A percentile compares a stretch with the other conserved stretches of the same genome.
These are phyloP conservation scores for Stenocarpella maydis DNA, from an alignment of 2,329 filamentous ascomycete species.

Conservation along the genomic window DNA sequence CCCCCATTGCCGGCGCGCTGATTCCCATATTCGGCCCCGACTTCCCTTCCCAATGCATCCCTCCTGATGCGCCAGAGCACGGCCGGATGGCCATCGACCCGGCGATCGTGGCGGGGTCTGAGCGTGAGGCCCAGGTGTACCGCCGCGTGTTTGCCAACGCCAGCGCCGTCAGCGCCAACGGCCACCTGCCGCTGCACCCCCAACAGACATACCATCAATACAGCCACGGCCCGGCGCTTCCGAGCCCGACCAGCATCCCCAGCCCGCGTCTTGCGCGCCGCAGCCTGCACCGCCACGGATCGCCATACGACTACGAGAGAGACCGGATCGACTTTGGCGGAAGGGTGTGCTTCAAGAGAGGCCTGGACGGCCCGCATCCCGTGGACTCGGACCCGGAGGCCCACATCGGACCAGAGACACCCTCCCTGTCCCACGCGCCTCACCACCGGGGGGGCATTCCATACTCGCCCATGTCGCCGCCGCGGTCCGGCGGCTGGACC, in stretches of 20 bases:
- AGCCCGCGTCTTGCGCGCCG: slow-evolving; percentile 32
- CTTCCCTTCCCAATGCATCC: slow-evolving; percentile 78
- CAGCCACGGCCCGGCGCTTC: slow-evolving; percentile 35
- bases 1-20: slow-evolving; percentile 81
- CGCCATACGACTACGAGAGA: slow-evolving; percentile 35
- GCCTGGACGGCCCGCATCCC: slow-evolving; percentile 47
- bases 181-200: slow-evolving; percentile 34
- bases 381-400: slow-evolving; percentile 48
- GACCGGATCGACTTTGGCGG: slow-evolving; percentile 35
- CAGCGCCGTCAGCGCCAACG: slow-evolving; percentile 26
- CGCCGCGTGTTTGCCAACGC: slow-evolving; percentile 47
- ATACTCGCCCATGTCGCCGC: slow-evolving; percentile 31
- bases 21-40: slow-evolving; percentile 89
- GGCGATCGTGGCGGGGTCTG: slow-evolving; percentile 61
- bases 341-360: slow-evolving; percentile 43
- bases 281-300: slow-evolving; percentile 15
- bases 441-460: slow-evolving; percentile 20
- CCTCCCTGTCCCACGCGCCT: slow-evolving; percentile 26
- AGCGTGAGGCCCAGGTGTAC: slow-evolving; percentile 56
- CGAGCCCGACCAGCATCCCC: slow-evolving; percentile 38
- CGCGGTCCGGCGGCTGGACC: slow-evolving; percentile 35
- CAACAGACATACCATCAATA: slow-evolving; percentile 30
- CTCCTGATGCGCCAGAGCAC: slow-evolving; percentile 69
- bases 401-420: slow-evolving; percentile 37
- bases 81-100: slow-evolving; percentile 72